phyloP scores from a whole-genome alignment of 805 yeast species.

The Cyberlindnera maclurae region DNA sequence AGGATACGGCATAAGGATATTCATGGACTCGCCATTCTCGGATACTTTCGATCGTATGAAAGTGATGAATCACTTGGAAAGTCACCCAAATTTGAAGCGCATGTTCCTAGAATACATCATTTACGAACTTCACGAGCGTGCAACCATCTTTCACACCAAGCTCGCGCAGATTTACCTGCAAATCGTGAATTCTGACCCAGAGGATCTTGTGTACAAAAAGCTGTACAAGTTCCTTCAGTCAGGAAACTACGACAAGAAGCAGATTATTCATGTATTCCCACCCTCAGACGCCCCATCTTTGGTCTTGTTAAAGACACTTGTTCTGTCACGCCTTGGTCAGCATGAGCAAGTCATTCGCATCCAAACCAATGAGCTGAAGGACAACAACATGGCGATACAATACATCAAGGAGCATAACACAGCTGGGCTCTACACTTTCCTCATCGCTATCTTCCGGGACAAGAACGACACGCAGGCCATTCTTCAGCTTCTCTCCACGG shows the following conservation, averaged over 20 bases:
- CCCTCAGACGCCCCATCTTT: neutral
- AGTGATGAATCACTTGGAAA: slow-evolving; percentile 46
- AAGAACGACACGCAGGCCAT: slow-evolving; percentile 28
- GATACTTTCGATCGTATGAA: slow-evolving; percentile 46
- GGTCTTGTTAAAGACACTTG: slow-evolving; percentile 44
- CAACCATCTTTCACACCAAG: slow-evolving; percentile 34
- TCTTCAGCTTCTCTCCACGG: slow-evolving; percentile 29
- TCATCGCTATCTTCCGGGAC: slow-evolving; percentile 32
- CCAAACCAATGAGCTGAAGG: slow-evolving; percentile 48
- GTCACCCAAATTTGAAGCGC: slow-evolving; percentile 27
- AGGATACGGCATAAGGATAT: slow-evolving; percentile 40
- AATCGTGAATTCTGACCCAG: slow-evolving; percentile 15
- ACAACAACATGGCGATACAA: slow-evolving; percentile 48
- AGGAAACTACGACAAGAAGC: slow-evolving; percentile 26
- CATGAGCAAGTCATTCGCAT: slow-evolving; percentile 60
- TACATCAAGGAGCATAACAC: slow-evolving; percentile 34
- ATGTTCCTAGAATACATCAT: slow-evolving; percentile 49
- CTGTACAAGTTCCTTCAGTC: slow-evolving; percentile 28
- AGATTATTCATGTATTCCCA: slow-evolving; percentile 23
- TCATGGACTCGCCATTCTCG: slow-evolving; percentile 56
- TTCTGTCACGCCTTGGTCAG: slow-evolving; percentile 51
- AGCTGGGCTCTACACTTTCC: slow-evolving; percentile 27
- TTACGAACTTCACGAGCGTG: slow-evolving; percentile 30
- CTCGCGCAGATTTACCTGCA: slow-evolving; percentile 40
- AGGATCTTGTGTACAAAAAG: slow-evolving; percentile 24